These are phyloP conservation scores for Pseudomonodictys pantanalensis DNA, from an alignment of 495 filamentous ascomycete species.

Conservation along the genomic window DNA sequence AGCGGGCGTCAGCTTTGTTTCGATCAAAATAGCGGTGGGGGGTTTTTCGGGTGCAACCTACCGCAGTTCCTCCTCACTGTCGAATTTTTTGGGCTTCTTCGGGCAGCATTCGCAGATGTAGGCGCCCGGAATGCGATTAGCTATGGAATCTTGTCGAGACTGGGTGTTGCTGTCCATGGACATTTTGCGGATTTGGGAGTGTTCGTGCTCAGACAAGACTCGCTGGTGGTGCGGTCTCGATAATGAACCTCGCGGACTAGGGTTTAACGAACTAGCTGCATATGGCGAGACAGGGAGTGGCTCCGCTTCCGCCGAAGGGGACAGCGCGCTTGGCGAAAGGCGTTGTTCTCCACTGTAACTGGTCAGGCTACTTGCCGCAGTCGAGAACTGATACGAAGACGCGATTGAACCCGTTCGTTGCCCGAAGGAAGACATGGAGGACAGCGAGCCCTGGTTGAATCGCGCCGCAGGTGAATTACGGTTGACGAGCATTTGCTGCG, in stretches of 20 bases:
- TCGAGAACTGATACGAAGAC: slow-evolving; percentile 62
- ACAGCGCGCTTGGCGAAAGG: slow-evolving; percentile 69
- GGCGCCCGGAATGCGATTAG: slow-evolving; percentile 44
- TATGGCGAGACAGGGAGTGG: slow-evolving; percentile 56
- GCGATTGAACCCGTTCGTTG: slow-evolving; percentile 72
- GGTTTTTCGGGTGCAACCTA: slow-evolving; percentile 48
- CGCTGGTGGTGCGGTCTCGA: slow-evolving; percentile 40
- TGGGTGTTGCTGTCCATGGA: slow-evolving; percentile 41
- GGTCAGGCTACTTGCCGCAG: slow-evolving; percentile 68
- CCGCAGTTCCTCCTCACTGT: slow-evolving; percentile 80
- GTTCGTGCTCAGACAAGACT: slow-evolving; percentile 37
- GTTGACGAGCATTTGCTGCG: slow-evolving; percentile 55
- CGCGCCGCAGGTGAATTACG: slow-evolving; percentile 55
- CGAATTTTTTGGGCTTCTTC: slow-evolving; percentile 98
- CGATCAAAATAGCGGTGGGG: slow-evolving; percentile 17
- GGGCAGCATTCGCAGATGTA: slow-evolving; percentile 96
- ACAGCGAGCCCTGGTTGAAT: slow-evolving; percentile 66
- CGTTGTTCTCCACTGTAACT: slow-evolving; percentile 70
- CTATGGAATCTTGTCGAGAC: slow-evolving; percentile 37
- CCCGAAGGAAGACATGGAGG: slow-evolving; percentile 67
- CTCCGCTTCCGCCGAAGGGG: slow-evolving; percentile 60
- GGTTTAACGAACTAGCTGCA: slow-evolving; percentile 57
- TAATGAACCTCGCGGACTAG: slow-evolving; percentile 51
- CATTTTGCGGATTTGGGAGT: slow-evolving; percentile 43
- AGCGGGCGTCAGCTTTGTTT: slow-evolving; percentile 10